A percentile compares a stretch with the other conserved stretches of the same genome.
Conservation (phyloP, 169 alveolate genomes). For the Eimeria tenella region DNA sequence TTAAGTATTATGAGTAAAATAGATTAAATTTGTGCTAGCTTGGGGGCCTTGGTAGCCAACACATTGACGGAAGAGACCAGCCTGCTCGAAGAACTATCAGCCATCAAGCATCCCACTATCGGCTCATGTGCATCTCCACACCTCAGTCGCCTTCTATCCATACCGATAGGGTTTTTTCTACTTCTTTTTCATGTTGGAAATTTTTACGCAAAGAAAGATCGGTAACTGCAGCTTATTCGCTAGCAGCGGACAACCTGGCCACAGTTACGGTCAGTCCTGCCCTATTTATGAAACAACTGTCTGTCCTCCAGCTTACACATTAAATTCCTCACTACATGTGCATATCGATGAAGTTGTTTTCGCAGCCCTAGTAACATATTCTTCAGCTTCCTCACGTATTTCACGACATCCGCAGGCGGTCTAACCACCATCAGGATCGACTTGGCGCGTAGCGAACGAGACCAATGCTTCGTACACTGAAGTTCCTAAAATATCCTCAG, state of each 20-base stretch:
- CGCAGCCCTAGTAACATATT: too few species aligned
- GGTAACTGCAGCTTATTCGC: neutral
- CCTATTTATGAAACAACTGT: neutral
- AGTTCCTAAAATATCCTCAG: neutral
- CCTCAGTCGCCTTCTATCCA: conserved; percentile 27
- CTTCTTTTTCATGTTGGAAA: neutral
- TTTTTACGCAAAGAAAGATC: neutral
- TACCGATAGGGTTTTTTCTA: neutral
- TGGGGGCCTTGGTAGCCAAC: conserved; percentile 9
- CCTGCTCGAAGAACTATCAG: conserved; percentile 43
- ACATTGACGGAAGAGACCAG: neutral
- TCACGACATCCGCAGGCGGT: neutral
- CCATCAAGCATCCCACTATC: conserved; percentile 38
- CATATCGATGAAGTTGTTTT: too few species aligned
- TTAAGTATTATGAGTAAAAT: neutral
- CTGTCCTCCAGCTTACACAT: too few species aligned
- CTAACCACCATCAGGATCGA: conserved; percentile 15
- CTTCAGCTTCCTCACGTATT: too few species aligned
- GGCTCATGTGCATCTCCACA: conserved; percentile 8
- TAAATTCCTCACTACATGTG: too few species aligned
- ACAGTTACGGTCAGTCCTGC: conserved; percentile 1
- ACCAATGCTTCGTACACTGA: neutral
- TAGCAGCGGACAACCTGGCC: conserved; percentile 49
- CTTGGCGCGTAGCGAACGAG: neutral
- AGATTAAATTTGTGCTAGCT: neutral